These are phyloP conservation scores for Trichoderma gamsii DNA, from an alignment of 495 filamentous ascomycete species.

Conservation along the genomic window DNA sequence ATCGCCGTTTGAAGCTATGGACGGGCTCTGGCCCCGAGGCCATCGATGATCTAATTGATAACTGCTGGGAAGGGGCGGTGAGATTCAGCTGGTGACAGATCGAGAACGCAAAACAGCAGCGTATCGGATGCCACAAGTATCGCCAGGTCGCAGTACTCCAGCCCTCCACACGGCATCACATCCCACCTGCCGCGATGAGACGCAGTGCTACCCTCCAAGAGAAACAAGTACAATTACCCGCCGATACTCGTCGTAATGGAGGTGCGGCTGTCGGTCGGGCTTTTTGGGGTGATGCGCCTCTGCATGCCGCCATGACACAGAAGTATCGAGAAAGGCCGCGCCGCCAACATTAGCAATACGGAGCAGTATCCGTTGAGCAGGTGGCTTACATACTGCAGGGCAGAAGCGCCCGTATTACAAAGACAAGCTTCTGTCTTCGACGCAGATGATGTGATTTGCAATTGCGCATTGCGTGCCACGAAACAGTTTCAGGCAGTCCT, in stretches of 20 bases:
- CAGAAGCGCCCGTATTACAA: neutral
- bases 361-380: neutral
- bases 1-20: too few species aligned
- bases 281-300: neutral
- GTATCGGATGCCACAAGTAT: too few species aligned
- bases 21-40: too few species aligned
- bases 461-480: neutral
- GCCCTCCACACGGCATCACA: too few species aligned
- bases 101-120: neutral
- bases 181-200: too few species aligned
- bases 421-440: neutral
- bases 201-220: neutral
- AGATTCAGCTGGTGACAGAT: constrained; percentile 8
- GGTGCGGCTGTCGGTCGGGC: constrained; percentile 12
- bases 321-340: constrained; percentile 3
- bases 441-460: constrained; percentile 1
- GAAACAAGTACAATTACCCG: neutral
- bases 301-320: constrained; percentile 8
- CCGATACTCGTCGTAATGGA: neutral
- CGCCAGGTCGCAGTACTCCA: too few species aligned
- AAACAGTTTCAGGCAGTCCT: neutral
- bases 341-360: neutral
- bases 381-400: constrained; percentile 4
- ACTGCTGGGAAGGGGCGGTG: neutral
- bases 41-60: neutral